phyloP scores from a whole-genome alignment of 2,329 filamentous ascomycete genomes.

The Fusarium verrucosum region DNA sequence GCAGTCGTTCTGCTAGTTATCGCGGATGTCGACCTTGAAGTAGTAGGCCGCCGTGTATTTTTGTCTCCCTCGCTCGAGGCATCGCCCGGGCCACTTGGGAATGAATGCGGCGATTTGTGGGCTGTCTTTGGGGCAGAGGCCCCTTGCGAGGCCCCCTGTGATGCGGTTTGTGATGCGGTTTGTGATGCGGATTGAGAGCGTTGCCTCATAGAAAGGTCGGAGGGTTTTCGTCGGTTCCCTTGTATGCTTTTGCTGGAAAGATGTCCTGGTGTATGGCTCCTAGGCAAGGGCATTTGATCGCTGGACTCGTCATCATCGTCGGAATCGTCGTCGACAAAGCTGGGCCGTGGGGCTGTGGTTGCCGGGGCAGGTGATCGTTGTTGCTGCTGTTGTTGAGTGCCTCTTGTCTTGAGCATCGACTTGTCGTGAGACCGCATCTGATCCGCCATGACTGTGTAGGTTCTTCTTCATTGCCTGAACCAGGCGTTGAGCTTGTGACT shows the following conservation, averaged over 20 bases:
- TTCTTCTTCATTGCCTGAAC: conserved; percentile 46
- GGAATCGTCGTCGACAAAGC: conserved; percentile 51
- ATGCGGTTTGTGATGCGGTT: no score
- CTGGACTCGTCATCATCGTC: conserved; percentile 49
- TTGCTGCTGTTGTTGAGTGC: conserved; percentile 58
- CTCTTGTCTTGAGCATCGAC: conserved; percentile 49
- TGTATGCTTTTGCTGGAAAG: conserved; percentile 65
- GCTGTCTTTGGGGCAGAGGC: conserved; percentile 41
- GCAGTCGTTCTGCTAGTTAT: conserved; percentile 52
- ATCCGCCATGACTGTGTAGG: conserved; percentile 56
- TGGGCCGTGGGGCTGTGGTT: conserved; percentile 42
- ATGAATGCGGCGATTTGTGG: conserved; percentile 42
- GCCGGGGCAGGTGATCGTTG: conserved; percentile 49
- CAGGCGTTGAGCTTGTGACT: conserved; percentile 14
- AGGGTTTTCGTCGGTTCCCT: conserved; percentile 59
- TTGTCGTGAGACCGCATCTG: conserved; percentile 48
- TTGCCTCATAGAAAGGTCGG: conserved; percentile 63
- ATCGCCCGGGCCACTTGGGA: conserved; percentile 37
- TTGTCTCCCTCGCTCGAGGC: conserved; percentile 42
- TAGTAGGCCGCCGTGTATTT: conserved; percentile 51
- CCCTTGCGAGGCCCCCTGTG: conserved; percentile 32
- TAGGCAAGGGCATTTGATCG: conserved; percentile 55
- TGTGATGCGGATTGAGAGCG: conserved; percentile 62
- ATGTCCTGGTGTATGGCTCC: conserved; percentile 71
- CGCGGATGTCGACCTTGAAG: conserved; percentile 63